These are phyloP conservation scores for Aspergillus phoenicis DNA, from an alignment of 2,329 filamentous ascomycete species.

Conservation along the genomic window DNA sequence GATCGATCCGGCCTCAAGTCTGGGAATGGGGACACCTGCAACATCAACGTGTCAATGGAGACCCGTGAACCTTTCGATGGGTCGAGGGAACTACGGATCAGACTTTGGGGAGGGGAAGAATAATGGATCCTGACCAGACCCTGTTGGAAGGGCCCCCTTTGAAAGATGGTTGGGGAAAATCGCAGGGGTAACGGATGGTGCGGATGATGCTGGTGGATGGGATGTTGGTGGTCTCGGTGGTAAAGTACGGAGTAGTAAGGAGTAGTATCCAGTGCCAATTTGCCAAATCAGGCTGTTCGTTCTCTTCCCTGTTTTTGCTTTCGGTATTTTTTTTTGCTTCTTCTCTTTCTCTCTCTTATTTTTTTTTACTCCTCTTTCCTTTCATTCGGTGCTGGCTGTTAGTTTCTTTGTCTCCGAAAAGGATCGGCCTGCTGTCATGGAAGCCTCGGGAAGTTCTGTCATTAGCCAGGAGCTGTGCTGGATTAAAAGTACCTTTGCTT, in stretches of 20 bases:
- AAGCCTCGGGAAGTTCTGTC: constrained; percentile 7
- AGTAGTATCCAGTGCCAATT: background rate
- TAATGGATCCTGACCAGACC: constrained; percentile 7
- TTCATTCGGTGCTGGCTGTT: background rate
- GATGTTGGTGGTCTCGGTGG: background rate
- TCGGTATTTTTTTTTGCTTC: background rate
- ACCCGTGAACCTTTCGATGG: background rate
- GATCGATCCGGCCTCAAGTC: constrained; percentile 13
- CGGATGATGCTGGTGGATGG: background rate
- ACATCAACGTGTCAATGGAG: constrained; percentile 17
- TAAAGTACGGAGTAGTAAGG: background rate
- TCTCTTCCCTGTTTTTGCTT: background rate
- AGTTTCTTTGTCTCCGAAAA: constrained; percentile 4
- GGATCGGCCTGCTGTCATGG: constrained; percentile 5
- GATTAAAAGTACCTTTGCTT: background rate
- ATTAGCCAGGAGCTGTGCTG: constrained; percentile 1
- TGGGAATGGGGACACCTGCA: constrained; percentile 10
- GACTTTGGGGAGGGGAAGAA: background rate
- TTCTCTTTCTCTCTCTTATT: background rate
- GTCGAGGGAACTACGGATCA: constrained; percentile 1
- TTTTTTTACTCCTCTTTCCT: background rate
- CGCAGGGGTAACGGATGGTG: background rate
- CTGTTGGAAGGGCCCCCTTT: background rate
- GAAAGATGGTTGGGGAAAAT: background rate
- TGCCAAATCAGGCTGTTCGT: background rate